Base-by-base conservation (phyloP, 352 stramenopile species). In the Lagenidium sp. region DNA sequence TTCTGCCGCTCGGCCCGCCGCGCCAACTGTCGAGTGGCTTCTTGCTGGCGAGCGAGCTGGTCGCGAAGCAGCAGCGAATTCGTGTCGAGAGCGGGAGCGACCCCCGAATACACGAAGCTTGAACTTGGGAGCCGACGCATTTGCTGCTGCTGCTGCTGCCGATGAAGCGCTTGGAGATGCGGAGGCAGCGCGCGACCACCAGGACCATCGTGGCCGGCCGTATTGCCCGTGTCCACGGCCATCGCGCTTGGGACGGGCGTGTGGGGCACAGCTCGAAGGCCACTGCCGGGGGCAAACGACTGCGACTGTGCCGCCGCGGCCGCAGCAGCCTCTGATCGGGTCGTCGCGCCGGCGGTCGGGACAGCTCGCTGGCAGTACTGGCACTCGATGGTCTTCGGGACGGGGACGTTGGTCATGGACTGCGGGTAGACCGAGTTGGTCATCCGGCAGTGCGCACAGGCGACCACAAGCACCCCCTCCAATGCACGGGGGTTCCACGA, bases 381-480 rank as follows among this genome's bases (percentile, higher is more conserved):
- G 48, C 78, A 90, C 37, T 90, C 78, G 28, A 90, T 81, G 25
- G 47, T 72, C 19, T 48, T 64, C 1, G 69, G 75, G 19, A 84
- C 68, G 0, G 63, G 66, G 4, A 88, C 78, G 4, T 68, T 66
- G 0, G 72, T 91, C 12, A 52, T 78, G 29, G 56, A 47, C 13
- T 68, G 54, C 2, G 78, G 78, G 30, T 69, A 87, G 42, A 90
- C 67, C 37, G 85, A 65, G 49, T 85, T 90, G 21, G 55, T 49
- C 1, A 62, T 50, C 20, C 57, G 61, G 39, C 81, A 93, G n/a
- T 65, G 45, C 18, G 63, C 44, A 36, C 81, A 93, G 18, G 63
- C 34, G 12, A 78, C 74, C 2, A 75, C 39, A 20, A 83, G 50
- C 21, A 85, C 23, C 25, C 62, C 63, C 7, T 81, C 65, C n/a